These are phyloP conservation scores for Lactarius hatsudake DNA, from an alignment of 768 basidiomycete species.

Conservation along the genomic window DNA sequence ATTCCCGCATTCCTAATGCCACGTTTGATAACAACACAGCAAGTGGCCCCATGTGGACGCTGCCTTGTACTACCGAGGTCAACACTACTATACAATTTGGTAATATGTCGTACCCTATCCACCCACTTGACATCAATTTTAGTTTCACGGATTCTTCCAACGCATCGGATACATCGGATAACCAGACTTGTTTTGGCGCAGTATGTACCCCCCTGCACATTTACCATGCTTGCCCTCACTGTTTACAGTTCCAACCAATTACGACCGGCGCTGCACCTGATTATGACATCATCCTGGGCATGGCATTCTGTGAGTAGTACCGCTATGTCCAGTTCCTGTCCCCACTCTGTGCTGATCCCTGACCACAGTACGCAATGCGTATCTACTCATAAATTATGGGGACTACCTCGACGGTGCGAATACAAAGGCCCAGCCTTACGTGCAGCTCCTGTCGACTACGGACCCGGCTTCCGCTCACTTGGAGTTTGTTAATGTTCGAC, in stretches of 20 bases:
- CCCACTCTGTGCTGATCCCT: not conserved
- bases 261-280: conserved; percentile 46
- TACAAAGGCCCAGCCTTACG: conserved; percentile 47
- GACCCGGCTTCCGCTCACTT: conserved; percentile 41
- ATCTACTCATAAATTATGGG: conserved; percentile 62
- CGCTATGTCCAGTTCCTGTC: not conserved
- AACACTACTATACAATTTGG: conserved; percentile 65
- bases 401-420: conserved; percentile 49
- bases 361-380: conserved; percentile 59
- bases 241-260: conserved; percentile 64
- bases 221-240: not conserved
- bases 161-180: conserved; percentile 31
- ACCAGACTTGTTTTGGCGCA: conserved; percentile 40
- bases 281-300: conserved; percentile 69
- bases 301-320: conserved; percentile 58
- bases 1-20: conserved; percentile 54
- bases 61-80: conserved; percentile 63
- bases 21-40: conserved; percentile 40
- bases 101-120: conserved; percentile 55
- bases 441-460: conserved; percentile 62
- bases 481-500: conserved; percentile 36
- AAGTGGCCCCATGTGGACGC: conserved; percentile 51
- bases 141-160: conserved; percentile 24
- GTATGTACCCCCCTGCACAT: conserved; percentile 36
- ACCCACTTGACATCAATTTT: conserved; percentile 58